A percentile compares a stretch with the other conserved stretches of the same genome.
phyloP scores from a whole-genome alignment of 305 asterid species.

The Fraxinus albicans region DNA sequence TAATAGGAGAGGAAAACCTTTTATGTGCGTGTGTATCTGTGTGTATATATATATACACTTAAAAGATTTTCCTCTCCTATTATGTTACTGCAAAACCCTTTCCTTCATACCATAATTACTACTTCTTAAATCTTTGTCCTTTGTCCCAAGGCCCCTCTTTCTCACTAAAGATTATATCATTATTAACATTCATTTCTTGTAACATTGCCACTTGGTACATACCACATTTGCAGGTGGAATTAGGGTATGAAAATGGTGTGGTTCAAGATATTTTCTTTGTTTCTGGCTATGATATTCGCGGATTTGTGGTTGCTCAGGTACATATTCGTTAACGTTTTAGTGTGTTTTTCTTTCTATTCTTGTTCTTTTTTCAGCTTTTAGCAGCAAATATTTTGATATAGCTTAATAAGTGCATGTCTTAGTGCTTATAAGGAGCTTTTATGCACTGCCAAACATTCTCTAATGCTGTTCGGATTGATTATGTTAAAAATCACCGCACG shows the following conservation, averaged over 20 bases:
- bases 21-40: too few species aligned
- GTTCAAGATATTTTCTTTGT: conserved; percentile 75
- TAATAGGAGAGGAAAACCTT: neutral
- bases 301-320: conserved; percentile 94
- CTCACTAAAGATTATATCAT: conserved; percentile 2
- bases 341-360: conserved; percentile 4
- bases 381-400: conserved; percentile 3
- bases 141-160: neutral
- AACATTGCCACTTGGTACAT: conserved; percentile 9
- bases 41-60: too few species aligned
- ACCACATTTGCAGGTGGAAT: conserved; percentile 62
- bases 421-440: neutral
- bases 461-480: conserved; percentile 11
- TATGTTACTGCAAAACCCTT: conserved; percentile 1
- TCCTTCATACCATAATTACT: conserved; percentile 8
- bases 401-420: conserved; percentile 8
- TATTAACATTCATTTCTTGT: conserved; percentile 10
- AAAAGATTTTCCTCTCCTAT: neutral
- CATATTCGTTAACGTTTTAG: conserved; percentile 14
- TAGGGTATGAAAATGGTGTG: conserved; percentile 69
- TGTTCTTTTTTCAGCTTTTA: conserved; percentile 12
- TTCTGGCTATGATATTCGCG: conserved; percentile 87
- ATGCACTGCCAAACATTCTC: neutral
- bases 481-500: conserved; percentile 4
- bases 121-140: neutral